These are phyloP conservation scores for Rhizopogon vinicolor DNA, from an alignment of 768 basidiomycete species.

Conservation along the genomic window DNA sequence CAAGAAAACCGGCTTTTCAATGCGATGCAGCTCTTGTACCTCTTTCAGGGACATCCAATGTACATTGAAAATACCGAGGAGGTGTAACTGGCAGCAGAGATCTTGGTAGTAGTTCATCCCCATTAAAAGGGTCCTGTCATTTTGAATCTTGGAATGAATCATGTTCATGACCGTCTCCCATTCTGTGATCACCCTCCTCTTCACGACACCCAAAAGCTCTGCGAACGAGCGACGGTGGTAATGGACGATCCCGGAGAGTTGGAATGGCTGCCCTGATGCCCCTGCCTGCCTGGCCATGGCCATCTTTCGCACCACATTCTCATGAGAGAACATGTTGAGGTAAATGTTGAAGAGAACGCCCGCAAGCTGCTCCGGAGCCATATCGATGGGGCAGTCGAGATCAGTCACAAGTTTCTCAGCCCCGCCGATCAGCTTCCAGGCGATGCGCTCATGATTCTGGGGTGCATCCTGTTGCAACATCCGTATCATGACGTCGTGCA, in stretches of 20 bases:
- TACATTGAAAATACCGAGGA: slow-evolving; percentile 33
- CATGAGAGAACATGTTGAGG: slow-evolving; percentile 25
- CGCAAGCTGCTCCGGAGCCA: slow-evolving; percentile 19
- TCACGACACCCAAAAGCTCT: slow-evolving; percentile 37
- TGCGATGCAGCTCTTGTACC: slow-evolving; percentile 5
- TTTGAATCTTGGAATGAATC: slow-evolving; percentile 16
- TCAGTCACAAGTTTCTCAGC: background rate
- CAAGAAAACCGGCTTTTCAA: slow-evolving; percentile 18
- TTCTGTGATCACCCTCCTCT: slow-evolving; percentile 28
- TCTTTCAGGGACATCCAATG: slow-evolving; percentile 12
- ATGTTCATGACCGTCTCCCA: slow-evolving; percentile 40
- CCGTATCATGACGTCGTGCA: slow-evolving; percentile 14
- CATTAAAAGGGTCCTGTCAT: slow-evolving; percentile 14
- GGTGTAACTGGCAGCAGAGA: slow-evolving; percentile 39
- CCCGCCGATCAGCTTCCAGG: slow-evolving; percentile 17
- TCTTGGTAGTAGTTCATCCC: slow-evolving; percentile 40
- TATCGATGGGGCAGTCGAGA: background rate
- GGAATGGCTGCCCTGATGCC: background rate
- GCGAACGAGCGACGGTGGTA: slow-evolving; percentile 49
- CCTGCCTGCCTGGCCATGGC: slow-evolving; percentile 2
- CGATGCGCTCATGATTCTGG: slow-evolving; percentile 19
- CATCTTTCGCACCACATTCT: slow-evolving; percentile 13
- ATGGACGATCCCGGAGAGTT: slow-evolving; percentile 25
- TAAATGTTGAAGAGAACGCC: slow-evolving; percentile 22
- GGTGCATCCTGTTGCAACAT: background rate